Evolutionary conservation across 2,329 filamentous ascomycete genomes (phyloP).

Genomic region (Calonectria pseudoreteaudii): DNA sequence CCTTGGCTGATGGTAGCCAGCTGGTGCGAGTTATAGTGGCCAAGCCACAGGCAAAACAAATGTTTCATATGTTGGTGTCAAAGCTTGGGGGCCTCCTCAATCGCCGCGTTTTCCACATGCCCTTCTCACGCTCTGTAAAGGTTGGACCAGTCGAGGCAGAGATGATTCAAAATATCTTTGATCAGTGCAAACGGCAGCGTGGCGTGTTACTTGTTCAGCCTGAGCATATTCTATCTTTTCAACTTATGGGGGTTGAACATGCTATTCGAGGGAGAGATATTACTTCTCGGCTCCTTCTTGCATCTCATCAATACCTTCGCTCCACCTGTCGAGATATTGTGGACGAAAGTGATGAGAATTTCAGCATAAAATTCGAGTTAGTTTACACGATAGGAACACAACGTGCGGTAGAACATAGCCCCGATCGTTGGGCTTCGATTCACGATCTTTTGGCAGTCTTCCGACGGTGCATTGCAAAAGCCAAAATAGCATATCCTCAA

Average conservation of each 20-base stretch:
- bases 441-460: slow-evolving; percentile 64
- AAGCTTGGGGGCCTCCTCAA: slow-evolving; percentile 66
- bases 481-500: slow-evolving; percentile 47
- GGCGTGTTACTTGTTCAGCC: slow-evolving; percentile 72
- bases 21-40: slow-evolving; percentile 71
- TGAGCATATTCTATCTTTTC: slow-evolving; percentile 73
- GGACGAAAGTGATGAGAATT: slow-evolving; percentile 75
- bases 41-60: slow-evolving; percentile 72
- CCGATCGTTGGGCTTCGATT: slow-evolving; percentile 67
- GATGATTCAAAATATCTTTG: slow-evolving; percentile 52
- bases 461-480: slow-evolving; percentile 37
- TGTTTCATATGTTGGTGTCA: slow-evolving; percentile 51
- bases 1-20: slow-evolving; percentile 60
- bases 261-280: slow-evolving; percentile 44
- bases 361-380: slow-evolving; percentile 70
- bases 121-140: slow-evolving; percentile 65
- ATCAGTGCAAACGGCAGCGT: slow-evolving; percentile 58
- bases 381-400: slow-evolving; percentile 72
- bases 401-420: slow-evolving; percentile 61
- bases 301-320: slow-evolving; percentile 59
- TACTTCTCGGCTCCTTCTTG: slow-evolving; percentile 50
- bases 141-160: slow-evolving; percentile 47
- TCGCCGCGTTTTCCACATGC: slow-evolving; percentile 66
- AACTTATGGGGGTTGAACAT: slow-evolving; percentile 69
- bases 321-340: slow-evolving; percentile 64